Evolutionary conservation across 768 basidiomycete genomes (phyloP).

Genomic region (Ramaria rubella): DNA sequence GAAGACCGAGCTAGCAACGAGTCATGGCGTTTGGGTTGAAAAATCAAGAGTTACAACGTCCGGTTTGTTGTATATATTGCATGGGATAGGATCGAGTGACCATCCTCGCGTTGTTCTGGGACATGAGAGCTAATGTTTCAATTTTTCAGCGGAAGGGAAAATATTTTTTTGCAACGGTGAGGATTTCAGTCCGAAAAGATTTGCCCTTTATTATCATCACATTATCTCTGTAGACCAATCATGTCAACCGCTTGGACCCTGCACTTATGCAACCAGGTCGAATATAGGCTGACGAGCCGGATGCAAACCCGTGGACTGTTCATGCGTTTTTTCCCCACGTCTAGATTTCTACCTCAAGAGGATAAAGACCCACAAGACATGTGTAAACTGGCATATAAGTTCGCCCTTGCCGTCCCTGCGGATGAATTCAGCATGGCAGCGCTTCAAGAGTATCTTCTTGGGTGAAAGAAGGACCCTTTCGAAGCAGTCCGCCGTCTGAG

Average conservation of each 20-base stretch:
- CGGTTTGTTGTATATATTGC: constrained; percentile 50
- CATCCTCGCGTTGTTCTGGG: not conserved
- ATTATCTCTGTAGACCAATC: constrained; percentile 37
- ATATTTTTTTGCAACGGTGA: constrained; percentile 54
- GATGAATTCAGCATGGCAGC: constrained; percentile 52
- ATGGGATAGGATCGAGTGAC: constrained; percentile 39
- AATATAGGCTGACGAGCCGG: constrained; percentile 42
- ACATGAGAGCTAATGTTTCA: not conserved
- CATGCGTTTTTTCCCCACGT: constrained; percentile 38
- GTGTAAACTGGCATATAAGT: constrained; percentile 31
- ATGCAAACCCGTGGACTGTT: constrained; percentile 44
- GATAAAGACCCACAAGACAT: not conserved
- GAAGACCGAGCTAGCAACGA: constrained; percentile 20
- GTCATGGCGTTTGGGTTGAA: constrained; percentile 6
- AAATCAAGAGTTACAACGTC: constrained; percentile 41
- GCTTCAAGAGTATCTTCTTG: constrained; percentile 52
- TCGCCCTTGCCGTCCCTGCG: constrained; percentile 38
- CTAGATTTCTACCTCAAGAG: not conserved
- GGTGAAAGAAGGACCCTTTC: constrained; percentile 23
- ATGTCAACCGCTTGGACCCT: constrained; percentile 46
- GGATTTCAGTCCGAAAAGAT: constrained; percentile 10
- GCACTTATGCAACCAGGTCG: constrained; percentile 53
- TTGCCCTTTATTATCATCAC: not conserved
- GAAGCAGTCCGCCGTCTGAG: constrained; percentile 20
- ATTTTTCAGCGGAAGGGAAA: constrained; percentile 48